Percentiles rank a stretch among this genome's conserved stretches.
These are phyloP conservation scores for Recurvomyces mirabilis DNA, from an alignment of 495 filamentous ascomycete species.

Conservation along the genomic window DNA sequence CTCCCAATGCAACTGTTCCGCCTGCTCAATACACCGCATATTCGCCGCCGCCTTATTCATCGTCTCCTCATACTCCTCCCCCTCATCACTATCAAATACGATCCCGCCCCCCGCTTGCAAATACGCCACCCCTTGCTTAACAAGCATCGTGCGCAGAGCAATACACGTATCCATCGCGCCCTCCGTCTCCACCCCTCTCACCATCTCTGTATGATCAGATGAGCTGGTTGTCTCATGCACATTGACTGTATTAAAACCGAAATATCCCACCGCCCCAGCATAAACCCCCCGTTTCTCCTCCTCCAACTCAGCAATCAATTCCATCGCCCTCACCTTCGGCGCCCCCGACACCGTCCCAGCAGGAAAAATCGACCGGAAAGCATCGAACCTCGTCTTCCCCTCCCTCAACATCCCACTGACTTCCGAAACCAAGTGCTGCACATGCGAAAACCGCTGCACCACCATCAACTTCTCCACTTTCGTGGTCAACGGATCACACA, in stretches of 20 bases:
- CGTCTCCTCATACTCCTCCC: conserved; percentile 93
- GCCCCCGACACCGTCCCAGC: conserved; percentile 90
- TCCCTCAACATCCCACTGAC: conserved; percentile 75
- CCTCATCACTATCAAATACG: conserved; percentile 87
- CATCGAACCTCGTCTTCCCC: conserved; percentile 85
- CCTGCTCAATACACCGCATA: conserved; percentile 71
- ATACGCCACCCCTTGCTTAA: conserved; percentile 84
- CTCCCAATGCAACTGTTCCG: conserved; percentile 63
- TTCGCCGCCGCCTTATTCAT: conserved; percentile 91
- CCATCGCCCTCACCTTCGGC: conserved; percentile 93
- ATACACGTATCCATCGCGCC: conserved; percentile 99
- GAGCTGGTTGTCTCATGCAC: too few species aligned
- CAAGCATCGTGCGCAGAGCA: conserved; percentile 89
- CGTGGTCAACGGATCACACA: conserved; percentile 82
- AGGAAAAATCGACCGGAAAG: conserved; percentile 87
- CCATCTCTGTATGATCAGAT: too few species aligned
- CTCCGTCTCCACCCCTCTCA: conserved; percentile 35
- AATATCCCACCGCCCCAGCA: conserved; percentile 94
- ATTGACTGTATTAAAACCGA: conserved; percentile 55
- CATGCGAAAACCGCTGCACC: conserved; percentile 89
- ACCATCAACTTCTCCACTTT: conserved; percentile 89
- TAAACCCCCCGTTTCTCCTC: conserved; percentile 89
- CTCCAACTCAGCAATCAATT: conserved; percentile 90
- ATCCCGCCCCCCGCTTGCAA: conserved; percentile 91
- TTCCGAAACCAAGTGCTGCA: conserved; percentile 92